Percentiles rank a stretch among this genome's conserved stretches.
These are phyloP conservation scores for Colletotrichum endophyticum DNA, from an alignment of 2,329 filamentous ascomycete species.

Conservation along the genomic window DNA sequence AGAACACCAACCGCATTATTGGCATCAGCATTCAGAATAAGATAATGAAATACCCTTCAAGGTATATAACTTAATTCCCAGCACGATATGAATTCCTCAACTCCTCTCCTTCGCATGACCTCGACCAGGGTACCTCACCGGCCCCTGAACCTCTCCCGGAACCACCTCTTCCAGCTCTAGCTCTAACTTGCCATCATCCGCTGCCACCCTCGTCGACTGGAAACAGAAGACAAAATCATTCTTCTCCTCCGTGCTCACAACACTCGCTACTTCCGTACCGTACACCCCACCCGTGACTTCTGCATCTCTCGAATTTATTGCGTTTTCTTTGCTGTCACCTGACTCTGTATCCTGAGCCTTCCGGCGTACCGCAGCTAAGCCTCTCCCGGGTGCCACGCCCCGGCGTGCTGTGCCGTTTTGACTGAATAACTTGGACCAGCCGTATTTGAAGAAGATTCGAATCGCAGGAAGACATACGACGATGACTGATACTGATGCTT, in stretches of 20 bases:
- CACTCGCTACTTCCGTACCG: not conserved
- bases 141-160: not conserved
- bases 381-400: not conserved
- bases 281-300: fast-evolving
- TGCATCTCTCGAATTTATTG: not conserved
- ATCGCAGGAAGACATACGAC: slow-evolving; percentile 46
- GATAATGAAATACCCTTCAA: not conserved
- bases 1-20: not conserved
- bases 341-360: not conserved
- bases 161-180: slow-evolving; percentile 22
- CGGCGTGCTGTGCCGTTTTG: not conserved
- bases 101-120: not conserved
- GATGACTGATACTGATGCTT: slow-evolving; percentile 44
- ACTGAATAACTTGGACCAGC: slow-evolving; percentile 9
- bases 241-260: not conserved
- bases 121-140: not conserved
- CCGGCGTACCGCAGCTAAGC: not conserved
- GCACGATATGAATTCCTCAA: not conserved
- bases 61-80: not conserved
- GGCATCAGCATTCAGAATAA: not conserved
- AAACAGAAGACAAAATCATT: not conserved
- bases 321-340: not conserved
- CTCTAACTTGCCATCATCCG: slow-evolving; percentile 30
- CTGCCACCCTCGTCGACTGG: not conserved
- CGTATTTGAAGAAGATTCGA: slow-evolving; percentile 30